These are phyloP conservation scores for Arxiozyma slooffiae DNA, from an alignment of 1,139 yeast genomes.

Conservation along the genomic window DNA sequence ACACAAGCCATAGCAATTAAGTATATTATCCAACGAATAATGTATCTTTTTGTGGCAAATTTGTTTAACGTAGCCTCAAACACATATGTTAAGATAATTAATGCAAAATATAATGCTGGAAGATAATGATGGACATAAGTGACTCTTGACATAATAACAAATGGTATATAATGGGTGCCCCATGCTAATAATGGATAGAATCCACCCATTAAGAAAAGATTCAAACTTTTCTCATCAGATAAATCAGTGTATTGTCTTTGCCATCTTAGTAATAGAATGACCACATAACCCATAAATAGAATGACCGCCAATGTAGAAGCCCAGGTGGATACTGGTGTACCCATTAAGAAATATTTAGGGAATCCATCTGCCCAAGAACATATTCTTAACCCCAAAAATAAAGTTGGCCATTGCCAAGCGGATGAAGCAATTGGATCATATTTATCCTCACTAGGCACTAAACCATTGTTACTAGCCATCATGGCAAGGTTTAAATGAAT, in stretches of 20 bases:
- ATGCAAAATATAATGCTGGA: constrained; percentile 94
- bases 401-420: constrained; percentile 98
- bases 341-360: constrained; percentile 78
- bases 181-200: constrained; percentile 86
- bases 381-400: constrained; percentile 84
- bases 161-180: constrained; percentile 88
- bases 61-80: constrained; percentile 52
- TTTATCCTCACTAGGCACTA: constrained; percentile 87
- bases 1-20: constrained; percentile 46
- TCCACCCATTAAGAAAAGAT: constrained; percentile 65
- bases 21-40: constrained; percentile 31
- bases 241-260: constrained; percentile 83
- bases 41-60: constrained; percentile 28
- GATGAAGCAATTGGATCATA: constrained; percentile 82
- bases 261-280: constrained; percentile 70
- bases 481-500: constrained; percentile 89
- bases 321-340: constrained; percentile 94
- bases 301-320: constrained; percentile 65
- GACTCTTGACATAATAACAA: constrained; percentile 91
- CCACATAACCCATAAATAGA: constrained; percentile 47
- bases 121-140: constrained; percentile 94
- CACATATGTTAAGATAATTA: constrained; percentile 67
- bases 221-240: constrained; percentile 30
- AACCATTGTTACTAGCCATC: constrained; percentile 98
- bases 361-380: constrained; percentile 87